Evolutionary conservation across 1,139 yeast genomes (phyloP), one percentile per base, ranked within the genome.

Genomic region (Suhomyces coccinellae): DNA sequence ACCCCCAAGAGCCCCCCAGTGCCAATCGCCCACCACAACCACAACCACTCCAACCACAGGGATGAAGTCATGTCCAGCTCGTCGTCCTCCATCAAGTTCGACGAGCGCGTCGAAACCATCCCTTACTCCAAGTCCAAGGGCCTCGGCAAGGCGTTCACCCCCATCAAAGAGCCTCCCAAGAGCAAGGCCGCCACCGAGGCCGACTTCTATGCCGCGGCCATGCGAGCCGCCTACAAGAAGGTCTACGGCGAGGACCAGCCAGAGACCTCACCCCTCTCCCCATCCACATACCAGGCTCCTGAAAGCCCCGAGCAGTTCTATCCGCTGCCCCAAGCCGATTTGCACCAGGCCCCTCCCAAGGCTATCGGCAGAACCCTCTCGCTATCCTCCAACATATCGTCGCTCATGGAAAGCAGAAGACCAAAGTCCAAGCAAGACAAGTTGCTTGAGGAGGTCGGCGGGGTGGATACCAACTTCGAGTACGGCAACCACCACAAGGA

Each of bases 401-500:
- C 44, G 3, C 7, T 38, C 11, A 24, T 38, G 16, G 40, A 38
- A 27, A 26, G 22, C 28, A 30, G 34, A 31, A 29, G 50, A 41
- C 10, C 38, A 6, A 20, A 24, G 24, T 33, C 22, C 14, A 28
- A 22, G 4, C 41, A 47, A 17, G 22, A 43, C 12, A 43, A 45
- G 22, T 40, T 33, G 17, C 46, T 52, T 2, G 51, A 48, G 14
- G 43, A 49, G 17, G 39, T 38, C 16, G 55, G 61, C 2, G 74
- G 74, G 1, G 59, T 69, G 22, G 60, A 56, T 36, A 59, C 57
- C 16, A 59, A 64, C 45, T 69, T 67, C 49, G 54, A 52, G 9
- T 73, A 73, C 51, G 67, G 62, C 38, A 68, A 68, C 42, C 78
- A 73, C 47, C 75, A 70, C 50, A 61, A 57, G 40, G 73, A 69